Conservation (phyloP, 257 asterid genomes). For the Solanum appendiculatum region DNA sequence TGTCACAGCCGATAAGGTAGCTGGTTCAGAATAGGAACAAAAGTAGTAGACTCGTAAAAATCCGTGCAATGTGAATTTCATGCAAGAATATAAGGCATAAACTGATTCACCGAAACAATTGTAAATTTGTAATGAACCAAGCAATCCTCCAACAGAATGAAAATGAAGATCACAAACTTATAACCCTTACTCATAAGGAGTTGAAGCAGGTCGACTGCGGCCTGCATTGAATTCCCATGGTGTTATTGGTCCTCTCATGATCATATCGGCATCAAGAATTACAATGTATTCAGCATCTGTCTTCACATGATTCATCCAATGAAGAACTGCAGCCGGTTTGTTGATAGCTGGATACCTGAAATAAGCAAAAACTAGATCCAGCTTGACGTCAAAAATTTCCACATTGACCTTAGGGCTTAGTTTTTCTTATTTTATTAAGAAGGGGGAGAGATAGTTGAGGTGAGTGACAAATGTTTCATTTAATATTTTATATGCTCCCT, state of each 20-base stretch:
- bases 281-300: constrained; percentile 89
- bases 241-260: constrained; percentile 86
- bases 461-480: background rate
- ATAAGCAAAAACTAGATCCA: constrained; percentile 1
- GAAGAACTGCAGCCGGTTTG: constrained; percentile 93
- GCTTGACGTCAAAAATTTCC: background rate
- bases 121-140: background rate
- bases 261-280: constrained; percentile 90
- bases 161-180: background rate
- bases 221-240: constrained; percentile 97
- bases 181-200: constrained; percentile 81
- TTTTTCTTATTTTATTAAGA: background rate
- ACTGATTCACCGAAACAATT: background rate
- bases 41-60: background rate
- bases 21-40: constrained; percentile 24
- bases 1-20: constrained; percentile 93
- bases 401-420: background rate
- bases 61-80: background rate
- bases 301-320: constrained; percentile 88
- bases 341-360: constrained; percentile 96
- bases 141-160: background rate
- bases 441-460: background rate
- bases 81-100: background rate
- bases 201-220: constrained; percentile 71
- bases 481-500: background rate